These are phyloP conservation scores for Schizonepeta tenuifolia DNA, from an alignment of 257 asterid species.

Conservation along the genomic window DNA sequence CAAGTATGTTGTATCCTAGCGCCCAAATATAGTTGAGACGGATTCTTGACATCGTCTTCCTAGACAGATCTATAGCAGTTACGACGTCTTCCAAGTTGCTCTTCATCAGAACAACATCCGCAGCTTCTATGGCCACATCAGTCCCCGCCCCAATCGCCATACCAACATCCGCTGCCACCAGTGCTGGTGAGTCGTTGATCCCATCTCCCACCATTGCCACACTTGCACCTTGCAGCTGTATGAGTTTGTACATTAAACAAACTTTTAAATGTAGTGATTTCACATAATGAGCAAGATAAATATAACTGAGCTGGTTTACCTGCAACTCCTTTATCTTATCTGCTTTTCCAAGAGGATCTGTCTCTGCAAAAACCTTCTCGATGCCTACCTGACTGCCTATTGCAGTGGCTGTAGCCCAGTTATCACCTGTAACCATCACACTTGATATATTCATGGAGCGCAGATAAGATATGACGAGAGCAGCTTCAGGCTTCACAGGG, in stretches of 20 bases:
- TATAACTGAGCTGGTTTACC: conserved; percentile 45
- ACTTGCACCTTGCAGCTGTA: conserved; percentile 71
- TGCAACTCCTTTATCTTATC: conserved; percentile 93
- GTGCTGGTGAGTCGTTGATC: conserved; percentile 89
- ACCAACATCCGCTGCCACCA: conserved; percentile 92
- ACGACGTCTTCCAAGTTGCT: conserved; percentile 88
- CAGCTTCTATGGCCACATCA: conserved; percentile 96
- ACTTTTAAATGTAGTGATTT: neutral
- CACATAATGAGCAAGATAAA: neutral
- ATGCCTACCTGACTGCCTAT: conserved; percentile 89
- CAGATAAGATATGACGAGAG: conserved; percentile 70
- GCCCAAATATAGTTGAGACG: conserved; percentile 88
- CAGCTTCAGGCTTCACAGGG: conserved; percentile 92
- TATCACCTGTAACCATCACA: conserved; percentile 98
- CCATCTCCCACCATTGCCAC: conserved; percentile 98
- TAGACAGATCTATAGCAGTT: conserved; percentile 85
- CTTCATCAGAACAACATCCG: conserved; percentile 84
- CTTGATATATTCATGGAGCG: conserved; percentile 74
- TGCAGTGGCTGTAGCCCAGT: conserved; percentile 96
- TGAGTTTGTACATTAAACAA: conserved; percentile 22
- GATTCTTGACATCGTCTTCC: conserved; percentile 84
- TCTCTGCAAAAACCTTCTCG: conserved; percentile 83
- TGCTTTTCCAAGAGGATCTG: conserved; percentile 93
- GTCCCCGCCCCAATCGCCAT: conserved; percentile 99
- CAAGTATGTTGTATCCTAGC: conserved; percentile 84